Evolutionary conservation across 2,329 filamentous ascomycete genomes (phyloP).

Genomic region (Apiospora saccharicola): DNA sequence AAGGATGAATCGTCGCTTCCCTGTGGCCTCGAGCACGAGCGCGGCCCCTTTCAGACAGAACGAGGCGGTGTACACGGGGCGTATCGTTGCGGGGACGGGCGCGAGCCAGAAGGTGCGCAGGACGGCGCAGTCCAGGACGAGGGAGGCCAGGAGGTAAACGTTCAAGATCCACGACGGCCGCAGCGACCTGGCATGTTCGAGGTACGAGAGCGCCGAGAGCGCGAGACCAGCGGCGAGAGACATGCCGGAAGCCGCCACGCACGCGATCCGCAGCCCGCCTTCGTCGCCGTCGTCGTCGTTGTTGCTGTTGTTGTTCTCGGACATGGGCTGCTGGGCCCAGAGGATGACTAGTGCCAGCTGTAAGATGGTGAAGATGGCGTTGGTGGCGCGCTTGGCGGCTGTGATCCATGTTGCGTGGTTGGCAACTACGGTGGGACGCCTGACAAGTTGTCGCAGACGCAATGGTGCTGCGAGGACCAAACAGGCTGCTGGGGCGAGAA

Average conservation of each 20-base stretch:
- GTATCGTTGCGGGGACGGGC: no score
- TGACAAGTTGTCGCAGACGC: neutral
- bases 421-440: neutral
- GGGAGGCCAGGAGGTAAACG: conserved; percentile 49
- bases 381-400: neutral
- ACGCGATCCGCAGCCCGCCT: neutral
- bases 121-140: conserved; percentile 53
- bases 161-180: conserved; percentile 54
- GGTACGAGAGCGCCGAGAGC: conserved; percentile 29
- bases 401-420: neutral
- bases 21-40: conserved; percentile 1
- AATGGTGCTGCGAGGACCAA: neutral
- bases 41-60: neutral
- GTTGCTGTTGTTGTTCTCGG: neutral
- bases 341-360: neutral
- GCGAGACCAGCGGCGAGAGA: neutral
- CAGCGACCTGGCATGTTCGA: conserved; percentile 35
- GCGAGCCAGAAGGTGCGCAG: conserved; percentile 52
- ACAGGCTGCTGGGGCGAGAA: neutral
- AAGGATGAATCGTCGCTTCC: neutral
- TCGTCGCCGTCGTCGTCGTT: no score
- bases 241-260: neutral
- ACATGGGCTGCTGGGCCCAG: neutral
- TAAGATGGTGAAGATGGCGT: neutral
- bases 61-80: neutral